A percentile compares a stretch with the other conserved stretches of the same genome.
phyloP scores from a whole-genome alignment of 139 green algal species.

The Chlamydomonas incerta region DNA sequence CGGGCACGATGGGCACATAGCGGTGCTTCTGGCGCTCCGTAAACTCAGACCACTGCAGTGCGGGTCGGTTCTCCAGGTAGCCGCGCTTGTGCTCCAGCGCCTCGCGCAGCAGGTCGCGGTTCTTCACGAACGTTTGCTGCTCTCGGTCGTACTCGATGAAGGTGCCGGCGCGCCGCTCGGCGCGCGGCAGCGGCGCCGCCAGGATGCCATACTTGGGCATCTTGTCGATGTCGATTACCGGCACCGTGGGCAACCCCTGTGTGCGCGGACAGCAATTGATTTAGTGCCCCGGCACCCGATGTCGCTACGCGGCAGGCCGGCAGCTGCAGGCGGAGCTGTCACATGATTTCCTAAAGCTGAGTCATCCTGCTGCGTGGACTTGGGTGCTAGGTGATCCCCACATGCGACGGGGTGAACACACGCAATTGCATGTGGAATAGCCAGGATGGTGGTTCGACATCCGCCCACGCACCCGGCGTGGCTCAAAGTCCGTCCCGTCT shows the following conservation, averaged over 20 bases:
- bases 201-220: constrained; percentile 60
- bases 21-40: constrained; percentile 51
- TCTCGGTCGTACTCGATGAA: constrained; percentile 50
- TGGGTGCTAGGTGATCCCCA: too few species aligned
- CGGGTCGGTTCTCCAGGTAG: constrained; percentile 47
- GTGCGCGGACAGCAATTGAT: not conserved
- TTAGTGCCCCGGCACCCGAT: too few species aligned
- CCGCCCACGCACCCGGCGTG: constrained; percentile 5
- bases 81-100: constrained; percentile 47
- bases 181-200: constrained; percentile 40
- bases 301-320: too few species aligned
- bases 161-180: not conserved
- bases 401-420: too few species aligned
- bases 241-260: constrained; percentile 25
- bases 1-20: constrained; percentile 56
- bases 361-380: too few species aligned
- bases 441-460: too few species aligned
- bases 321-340: too few species aligned
- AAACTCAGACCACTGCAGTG: constrained; percentile 57
- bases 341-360: too few species aligned
- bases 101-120: constrained; percentile 50
- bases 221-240: constrained; percentile 61
- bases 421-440: too few species aligned
- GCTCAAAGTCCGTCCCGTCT: not conserved
- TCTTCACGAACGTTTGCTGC: constrained; percentile 49